phyloP scores from a whole-genome alignment of 2,329 filamentous ascomycete genomes.

The Ilyonectria sp. region DNA sequence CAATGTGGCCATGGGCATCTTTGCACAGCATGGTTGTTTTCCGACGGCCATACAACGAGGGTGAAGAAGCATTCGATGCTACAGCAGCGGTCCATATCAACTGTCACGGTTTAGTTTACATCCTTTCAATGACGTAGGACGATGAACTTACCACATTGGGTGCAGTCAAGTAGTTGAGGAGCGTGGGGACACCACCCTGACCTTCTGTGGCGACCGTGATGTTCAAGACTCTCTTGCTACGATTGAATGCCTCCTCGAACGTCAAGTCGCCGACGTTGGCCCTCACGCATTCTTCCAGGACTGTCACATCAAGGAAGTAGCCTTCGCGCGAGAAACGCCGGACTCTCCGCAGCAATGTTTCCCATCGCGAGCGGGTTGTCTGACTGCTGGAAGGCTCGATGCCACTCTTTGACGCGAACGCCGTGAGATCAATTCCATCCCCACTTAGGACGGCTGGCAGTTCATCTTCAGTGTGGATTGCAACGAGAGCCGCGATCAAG shows the following conservation, averaged over 20 bases:
- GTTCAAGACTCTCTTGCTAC: constrained; percentile 89
- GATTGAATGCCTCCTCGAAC: constrained; percentile 91
- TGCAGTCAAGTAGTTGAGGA: constrained; percentile 93
- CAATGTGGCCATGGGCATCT: constrained; percentile 78
- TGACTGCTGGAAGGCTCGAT: constrained; percentile 53
- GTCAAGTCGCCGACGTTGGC: constrained; percentile 91
- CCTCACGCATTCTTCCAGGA: constrained; percentile 87
- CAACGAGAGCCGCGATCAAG: constrained; percentile 89
- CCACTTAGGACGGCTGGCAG: constrained; percentile 83
- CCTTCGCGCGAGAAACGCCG: constrained; percentile 81
- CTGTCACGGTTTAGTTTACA: constrained; percentile 55
- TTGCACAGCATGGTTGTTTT: constrained; percentile 82
- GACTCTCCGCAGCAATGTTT: constrained; percentile 77
- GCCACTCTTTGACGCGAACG: constrained; percentile 70
- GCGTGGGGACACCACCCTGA: constrained; percentile 82
- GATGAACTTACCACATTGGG: constrained; percentile 84
- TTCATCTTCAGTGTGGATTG: constrained; percentile 89
- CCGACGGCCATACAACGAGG: constrained; percentile 76
- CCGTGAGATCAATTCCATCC: constrained; percentile 85
- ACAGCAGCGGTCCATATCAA: constrained; percentile 86
- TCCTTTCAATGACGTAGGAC: neutral
- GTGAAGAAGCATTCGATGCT: constrained; percentile 79
- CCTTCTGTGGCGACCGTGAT: constrained; percentile 88
- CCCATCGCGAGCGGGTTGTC: constrained; percentile 61
- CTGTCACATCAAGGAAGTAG: constrained; percentile 85